Percentiles rank a stretch among this genome's conserved stretches.
phyloP scores from a whole-genome alignment of 805 yeast genomes.

The Pichia thaimueangensis region DNA sequence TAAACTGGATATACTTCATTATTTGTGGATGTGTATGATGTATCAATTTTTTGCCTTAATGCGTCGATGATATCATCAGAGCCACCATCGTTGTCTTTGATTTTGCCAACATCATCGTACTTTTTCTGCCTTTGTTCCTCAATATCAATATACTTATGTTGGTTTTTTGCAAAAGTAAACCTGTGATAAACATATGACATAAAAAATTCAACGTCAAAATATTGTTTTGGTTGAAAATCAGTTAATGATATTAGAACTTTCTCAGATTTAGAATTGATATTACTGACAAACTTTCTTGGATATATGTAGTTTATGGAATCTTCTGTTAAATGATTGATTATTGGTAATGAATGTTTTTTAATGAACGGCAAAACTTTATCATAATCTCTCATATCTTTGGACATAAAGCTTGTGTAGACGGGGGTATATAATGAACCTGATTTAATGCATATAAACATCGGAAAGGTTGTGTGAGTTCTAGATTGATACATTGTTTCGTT shows the following conservation, averaged over 20 bases:
- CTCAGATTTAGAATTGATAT: slow-evolving; percentile 32
- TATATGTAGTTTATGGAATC: slow-evolving; percentile 33
- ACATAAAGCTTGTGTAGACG: slow-evolving; percentile 54
- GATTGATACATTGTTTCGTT: slow-evolving; percentile 43
- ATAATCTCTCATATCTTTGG: slow-evolving; percentile 54
- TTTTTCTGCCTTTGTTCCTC: slow-evolving; percentile 32
- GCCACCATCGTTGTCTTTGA: slow-evolving; percentile 40
- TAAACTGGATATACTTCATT: slow-evolving; percentile 39
- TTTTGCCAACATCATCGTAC: slow-evolving; percentile 33
- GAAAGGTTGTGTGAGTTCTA: slow-evolving; percentile 50
- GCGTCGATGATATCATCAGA: slow-evolving; percentile 39
- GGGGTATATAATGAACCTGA: slow-evolving; percentile 47
- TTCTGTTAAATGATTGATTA: slow-evolving; percentile 46
- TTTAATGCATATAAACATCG: slow-evolving; percentile 56
- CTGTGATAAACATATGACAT: slow-evolving; percentile 42
- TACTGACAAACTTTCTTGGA: slow-evolving; percentile 20
- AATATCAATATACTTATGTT: slow-evolving; percentile 33
- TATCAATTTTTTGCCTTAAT: slow-evolving; percentile 46
- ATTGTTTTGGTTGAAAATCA: slow-evolving; percentile 32
- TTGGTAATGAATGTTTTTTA: slow-evolving; percentile 42
- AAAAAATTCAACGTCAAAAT: slow-evolving; percentile 18
- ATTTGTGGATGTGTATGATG: slow-evolving; percentile 26
- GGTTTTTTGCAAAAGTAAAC: slow-evolving; percentile 33
- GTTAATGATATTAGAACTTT: slow-evolving; percentile 43
- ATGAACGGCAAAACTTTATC: slow-evolving; percentile 46